Base-by-base conservation (phyloP, 768 basidiomycete species). In the Tremella fuciformis region DNA sequence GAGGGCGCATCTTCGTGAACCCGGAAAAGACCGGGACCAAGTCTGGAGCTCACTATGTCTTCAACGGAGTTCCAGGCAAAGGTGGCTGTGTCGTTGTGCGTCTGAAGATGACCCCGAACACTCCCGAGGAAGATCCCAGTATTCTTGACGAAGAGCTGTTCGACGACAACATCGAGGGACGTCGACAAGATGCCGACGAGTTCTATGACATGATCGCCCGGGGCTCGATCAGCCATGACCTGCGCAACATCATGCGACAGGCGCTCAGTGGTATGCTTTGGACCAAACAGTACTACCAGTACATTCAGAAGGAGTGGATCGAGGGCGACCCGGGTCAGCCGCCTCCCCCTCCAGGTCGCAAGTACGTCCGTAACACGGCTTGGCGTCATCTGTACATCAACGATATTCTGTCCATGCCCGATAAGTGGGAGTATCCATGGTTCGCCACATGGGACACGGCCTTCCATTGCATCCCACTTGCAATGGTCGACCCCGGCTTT, bases 361-460 rank as follows among this genome's bases (percentile, higher is more conserved):
- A 93, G 77, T 80, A 81, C 68, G 80, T 94, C 51, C 82, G 92
- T 59, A 99, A 98, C 77, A 82, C 81, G 77, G 89, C 92, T 69
- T 99, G 96, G 96, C 87, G 84, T 65, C 94, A 99, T 78, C 82
- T 99, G 80, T 86, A 98, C 74, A 86, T 93, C 59, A 89, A 89
- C 53, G 96, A 99, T 73, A 86, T 99, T 62, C 82, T 99, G 40
- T 97, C 93, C 13, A 98, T 99, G 96, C 96, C 96, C 7, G 94
- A 99, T 79, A 99, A 99, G 87, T 94, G 96, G 96, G 96, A 99
- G 78, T 98, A 98, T 75, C 96, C 96, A 0, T 98, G 96, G 82
- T 98, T 99, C 70, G 93, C 94, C 0, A 93, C 93, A 59, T 94
- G 91, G 91, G 90, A 94, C 75, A 91, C 88, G 0, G 96, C 96